Evolutionary conservation across 2,329 filamentous ascomycete species (phyloP), one percentile per base, ranked within the genome.

Genomic region (Pyricularia sp.): DNA sequence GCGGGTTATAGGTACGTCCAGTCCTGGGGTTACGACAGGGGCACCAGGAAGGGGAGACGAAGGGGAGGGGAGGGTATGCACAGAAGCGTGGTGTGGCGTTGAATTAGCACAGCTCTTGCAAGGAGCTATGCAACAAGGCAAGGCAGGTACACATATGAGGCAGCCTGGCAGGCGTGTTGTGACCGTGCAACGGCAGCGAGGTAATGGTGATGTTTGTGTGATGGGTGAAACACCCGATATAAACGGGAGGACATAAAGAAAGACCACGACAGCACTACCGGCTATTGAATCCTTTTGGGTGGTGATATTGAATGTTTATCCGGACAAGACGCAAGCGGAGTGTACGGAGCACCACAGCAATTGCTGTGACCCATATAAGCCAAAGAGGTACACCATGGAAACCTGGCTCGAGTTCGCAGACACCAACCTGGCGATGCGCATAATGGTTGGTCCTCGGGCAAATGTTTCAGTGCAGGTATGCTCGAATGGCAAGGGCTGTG

Each of bases 1-100:
- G 68, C 31, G 68, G 58, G 42, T 20, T 59, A 59, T 28, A 67
- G 36, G 65, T 20, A 26, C 28, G 36, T 58, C 65, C 36, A 58
- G 12, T 59, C 42, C 17, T 50, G 42, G 42, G 25, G 25, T 5
- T 26, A 12, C 14, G 59, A 63, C 59, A 63, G 59, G 59, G 59
- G 59, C 59, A 28, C 25, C 26, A 23, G 20, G 26, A 6, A 63
- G 59, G 25, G 14, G 59, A 28, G 26, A 17, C 11, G 59, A 28
- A 63, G 59, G 26, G 25, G 25, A 63, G 25, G 12, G 59, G 59
- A 28, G 59, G 25, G 14, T 30, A 63, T 63, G 23, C 23, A 63
- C 9, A 5, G 59, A 63, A 28, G 6, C 26, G 25, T 63, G 59
- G 58, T 63, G 59, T 63, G 23, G 14, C 25, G 25, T 28, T 28